Evolutionary conservation across 148 eudicot species (phyloP).

Genomic region (Rhododendron ovatum): DNA sequence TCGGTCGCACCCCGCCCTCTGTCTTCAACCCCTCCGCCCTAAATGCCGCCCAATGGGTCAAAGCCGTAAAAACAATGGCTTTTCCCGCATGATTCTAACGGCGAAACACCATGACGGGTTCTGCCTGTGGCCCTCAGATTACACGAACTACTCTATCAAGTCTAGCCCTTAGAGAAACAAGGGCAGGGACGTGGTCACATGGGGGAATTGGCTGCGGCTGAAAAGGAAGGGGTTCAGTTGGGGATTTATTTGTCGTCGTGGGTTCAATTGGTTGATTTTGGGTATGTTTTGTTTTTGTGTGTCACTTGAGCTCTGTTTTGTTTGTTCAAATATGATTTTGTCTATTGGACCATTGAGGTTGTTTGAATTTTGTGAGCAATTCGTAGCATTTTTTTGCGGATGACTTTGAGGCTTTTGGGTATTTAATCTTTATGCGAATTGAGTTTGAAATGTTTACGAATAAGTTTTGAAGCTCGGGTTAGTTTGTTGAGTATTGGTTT

Average conservation of each 20-base stretch:
- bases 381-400: neutral
- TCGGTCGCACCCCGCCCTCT: slow-evolving; percentile 46
- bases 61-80: slow-evolving; percentile 43
- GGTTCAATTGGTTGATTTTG: slow-evolving; percentile 30
- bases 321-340: neutral
- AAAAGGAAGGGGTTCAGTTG: slow-evolving; percentile 37
- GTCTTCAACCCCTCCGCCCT: slow-evolving; percentile 46
- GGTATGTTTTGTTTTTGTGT: neutral
- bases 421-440: neutral
- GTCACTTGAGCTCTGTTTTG: neutral
- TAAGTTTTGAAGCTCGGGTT: neutral
- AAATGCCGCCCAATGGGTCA: slow-evolving; percentile 55
- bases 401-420: neutral
- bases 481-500: neutral
- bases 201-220: slow-evolving; percentile 51
- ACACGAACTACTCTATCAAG: slow-evolving; percentile 55
- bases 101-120: slow-evolving; percentile 87
- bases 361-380: neutral
- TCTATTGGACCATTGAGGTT: neutral
- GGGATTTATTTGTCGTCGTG: slow-evolving; percentile 83
- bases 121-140: slow-evolving; percentile 67
- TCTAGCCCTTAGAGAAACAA: slow-evolving; percentile 55
- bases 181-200: slow-evolving; percentile 41
- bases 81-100: slow-evolving; percentile 49
- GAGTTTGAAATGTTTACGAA: neutral